These are phyloP conservation scores for Papiliotrema laurentii DNA, from an alignment of 1,284 basidiomycete species.

Conservation along the genomic window DNA sequence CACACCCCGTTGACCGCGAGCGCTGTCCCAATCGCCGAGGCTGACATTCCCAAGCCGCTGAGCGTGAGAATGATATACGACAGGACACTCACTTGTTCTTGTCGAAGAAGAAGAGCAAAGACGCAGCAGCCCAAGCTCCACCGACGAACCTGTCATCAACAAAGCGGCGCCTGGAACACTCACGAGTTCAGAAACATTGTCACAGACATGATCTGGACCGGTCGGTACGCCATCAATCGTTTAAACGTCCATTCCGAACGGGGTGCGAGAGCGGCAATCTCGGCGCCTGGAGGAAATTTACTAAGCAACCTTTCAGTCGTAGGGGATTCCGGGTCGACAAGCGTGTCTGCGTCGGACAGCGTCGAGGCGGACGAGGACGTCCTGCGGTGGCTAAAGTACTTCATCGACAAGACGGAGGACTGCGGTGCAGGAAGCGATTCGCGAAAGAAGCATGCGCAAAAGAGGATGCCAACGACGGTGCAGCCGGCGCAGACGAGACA, in stretches of 20 bases:
- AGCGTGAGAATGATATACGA: slow-evolving; percentile 3
- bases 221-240: slow-evolving; percentile 30
- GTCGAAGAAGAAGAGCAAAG: slow-evolving; percentile 43
- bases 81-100: slow-evolving; percentile 32
- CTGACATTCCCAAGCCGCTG: slow-evolving; percentile 40
- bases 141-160: slow-evolving; percentile 26
- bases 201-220: slow-evolving; percentile 29
- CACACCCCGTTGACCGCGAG: slow-evolving; percentile 42
- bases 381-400: slow-evolving; percentile 8
- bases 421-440: slow-evolving; percentile 27
- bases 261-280: slow-evolving; percentile 9
- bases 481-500: slow-evolving; percentile 46
- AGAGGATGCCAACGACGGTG: slow-evolving; percentile 47
- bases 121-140: slow-evolving; percentile 40
- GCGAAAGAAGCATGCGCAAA: slow-evolving; percentile 44
- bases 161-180: slow-evolving; percentile 6
- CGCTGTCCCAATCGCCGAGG: slow-evolving; percentile 40
- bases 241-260: slow-evolving; percentile 37
- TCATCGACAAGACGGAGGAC: slow-evolving; percentile 3
- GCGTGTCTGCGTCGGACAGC: slow-evolving; percentile 18
- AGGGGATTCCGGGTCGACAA: slow-evolving; percentile 12
- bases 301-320: slow-evolving; percentile 12
- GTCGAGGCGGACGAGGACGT: slow-evolving; percentile 5
- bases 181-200: slow-evolving; percentile 41
- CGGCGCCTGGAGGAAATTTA: no score